These are phyloP conservation scores for Lactarius hengduanensis DNA, from an alignment of 768 basidiomycete species.

Conservation along the genomic window DNA sequence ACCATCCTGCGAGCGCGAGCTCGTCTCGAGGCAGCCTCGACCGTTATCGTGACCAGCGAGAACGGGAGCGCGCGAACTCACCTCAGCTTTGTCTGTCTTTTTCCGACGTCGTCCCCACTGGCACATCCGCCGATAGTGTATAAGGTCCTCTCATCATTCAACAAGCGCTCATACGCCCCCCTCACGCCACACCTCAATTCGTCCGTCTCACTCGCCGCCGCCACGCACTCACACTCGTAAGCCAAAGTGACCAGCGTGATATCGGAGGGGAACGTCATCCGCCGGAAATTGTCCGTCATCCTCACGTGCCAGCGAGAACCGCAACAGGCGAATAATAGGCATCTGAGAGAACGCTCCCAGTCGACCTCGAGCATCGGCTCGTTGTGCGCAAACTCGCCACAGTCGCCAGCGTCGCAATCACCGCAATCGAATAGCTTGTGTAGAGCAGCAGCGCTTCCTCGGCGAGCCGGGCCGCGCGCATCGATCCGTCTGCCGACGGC, in stretches of 20 bases:
- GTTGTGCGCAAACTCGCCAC: slow-evolving; percentile 36
- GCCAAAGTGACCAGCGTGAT: too few relatives aligned
- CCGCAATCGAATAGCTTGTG: too few relatives aligned
- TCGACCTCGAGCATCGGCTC: slow-evolving; percentile 39
- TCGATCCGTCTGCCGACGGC: too few relatives aligned
- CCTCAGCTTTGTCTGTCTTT: slow-evolving; percentile 7
- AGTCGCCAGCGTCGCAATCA: slow-evolving; percentile 24
- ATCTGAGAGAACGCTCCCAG: slow-evolving; percentile 46
- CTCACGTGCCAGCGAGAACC: slow-evolving; percentile 35
- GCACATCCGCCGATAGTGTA: slow-evolving; percentile 30
- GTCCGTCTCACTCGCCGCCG: too few relatives aligned
- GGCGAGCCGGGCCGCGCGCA: slow-evolving; percentile 35
- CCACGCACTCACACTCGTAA: too few relatives aligned
- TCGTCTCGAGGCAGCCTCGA: slow-evolving; percentile 27
- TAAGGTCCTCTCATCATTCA: slow-evolving; percentile 33
- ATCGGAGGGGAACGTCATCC: slow-evolving; percentile 23
- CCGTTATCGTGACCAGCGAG: not conserved
- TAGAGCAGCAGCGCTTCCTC: not conserved
- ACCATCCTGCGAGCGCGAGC: slow-evolving; percentile 6
- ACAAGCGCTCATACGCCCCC: slow-evolving; percentile 23
- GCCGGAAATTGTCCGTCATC: slow-evolving; percentile 40
- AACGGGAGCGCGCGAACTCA: slow-evolving; percentile 10
- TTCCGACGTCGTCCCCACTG: slow-evolving; percentile 9
- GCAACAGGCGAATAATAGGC: slow-evolving; percentile 28
- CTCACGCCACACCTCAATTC: slow-evolving; percentile 21